Base-by-base conservation (phyloP, 148 eudicot species). In the Amaranthus palmeri region DNA sequence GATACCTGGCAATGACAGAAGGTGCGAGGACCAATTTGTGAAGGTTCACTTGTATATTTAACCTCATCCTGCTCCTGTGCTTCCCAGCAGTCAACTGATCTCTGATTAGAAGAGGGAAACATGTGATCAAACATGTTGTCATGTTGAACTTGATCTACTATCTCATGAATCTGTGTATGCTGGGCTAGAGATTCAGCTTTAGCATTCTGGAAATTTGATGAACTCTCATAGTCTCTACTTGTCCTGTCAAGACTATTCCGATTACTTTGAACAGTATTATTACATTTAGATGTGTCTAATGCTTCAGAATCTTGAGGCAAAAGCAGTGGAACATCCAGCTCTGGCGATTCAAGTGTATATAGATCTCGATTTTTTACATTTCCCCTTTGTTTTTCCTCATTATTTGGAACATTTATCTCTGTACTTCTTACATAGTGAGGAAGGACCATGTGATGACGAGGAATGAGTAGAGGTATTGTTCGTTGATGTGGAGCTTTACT, bases 391-490 rank as follows among this genome's bases (percentile, higher is more conserved):
- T 61, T 67, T 2, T 57, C 70, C 62, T 73, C 68, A 53, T 71
- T 71, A 41, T 60, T 78, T 42, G 78, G 77, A 67, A 76, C 76
- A 45, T 86, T 82, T 41, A 73, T 72, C 67, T 78, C 97, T 67
- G 67, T 61, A 77, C 78, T 85, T 68, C 76, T 83, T 60, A 89
- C 68, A 79, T 91, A 95, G 74, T 89, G 97, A 45, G 98, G 98
- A 68, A 95, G 91, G 54, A 95, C 98, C 97, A 84, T 95, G 79
- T 91, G 93, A 49, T 95, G 97, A 75, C 84, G 93, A 68, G 98
- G 98, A 82, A 95, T 89, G 55, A 95, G 97, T 68, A 95, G 73
- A 10, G 98, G 98, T 82, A 95, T 91, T 76, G 90, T 86, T 77
- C 83, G 86, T 76, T 91, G 93, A 83, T 91, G 84, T 49, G 97